phyloP scores from a whole-genome alignment of 2,329 filamentous ascomycete genomes.

The Diaporthe sp. region DNA sequence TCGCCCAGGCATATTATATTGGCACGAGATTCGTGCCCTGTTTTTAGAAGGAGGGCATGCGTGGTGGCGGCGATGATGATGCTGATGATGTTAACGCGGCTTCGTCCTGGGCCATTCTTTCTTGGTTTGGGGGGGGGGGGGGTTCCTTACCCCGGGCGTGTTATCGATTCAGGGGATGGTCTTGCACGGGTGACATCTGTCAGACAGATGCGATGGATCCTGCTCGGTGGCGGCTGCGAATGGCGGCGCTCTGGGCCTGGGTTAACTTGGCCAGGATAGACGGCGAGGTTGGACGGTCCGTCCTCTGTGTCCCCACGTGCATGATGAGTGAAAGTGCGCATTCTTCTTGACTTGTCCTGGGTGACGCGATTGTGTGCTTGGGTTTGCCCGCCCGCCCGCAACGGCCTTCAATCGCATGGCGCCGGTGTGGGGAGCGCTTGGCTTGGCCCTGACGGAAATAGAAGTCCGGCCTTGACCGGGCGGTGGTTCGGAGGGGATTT shows the following conservation, averaged over 20 bases:
- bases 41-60: background rate
- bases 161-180: background rate
- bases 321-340: slow-evolving; percentile 16
- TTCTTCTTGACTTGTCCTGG: slow-evolving; percentile 18
- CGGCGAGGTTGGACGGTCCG: background rate
- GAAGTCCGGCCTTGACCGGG: slow-evolving; percentile 26
- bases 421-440: background rate
- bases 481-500: background rate
- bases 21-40: background rate
- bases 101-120: slow-evolving; percentile 11
- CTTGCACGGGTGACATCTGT: background rate
- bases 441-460: slow-evolving; percentile 24
- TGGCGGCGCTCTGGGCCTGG: background rate
- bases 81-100: background rate
- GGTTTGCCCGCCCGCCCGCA: background rate
- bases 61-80: background rate
- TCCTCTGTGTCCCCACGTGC: slow-evolving; percentile 1
- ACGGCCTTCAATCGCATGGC: background rate
- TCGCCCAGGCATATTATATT: background rate
- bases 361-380: slow-evolving; percentile 14
- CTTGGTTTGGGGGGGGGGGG: background rate
- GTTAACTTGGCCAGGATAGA: background rate
- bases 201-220: background rate
- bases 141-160: background rate
- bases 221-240: background rate